A percentile compares a stretch with the other conserved stretches of the same genome.
Evolutionary conservation across 345 rosid species (phyloP).

Genomic region (Lenwebbia sp.): DNA sequence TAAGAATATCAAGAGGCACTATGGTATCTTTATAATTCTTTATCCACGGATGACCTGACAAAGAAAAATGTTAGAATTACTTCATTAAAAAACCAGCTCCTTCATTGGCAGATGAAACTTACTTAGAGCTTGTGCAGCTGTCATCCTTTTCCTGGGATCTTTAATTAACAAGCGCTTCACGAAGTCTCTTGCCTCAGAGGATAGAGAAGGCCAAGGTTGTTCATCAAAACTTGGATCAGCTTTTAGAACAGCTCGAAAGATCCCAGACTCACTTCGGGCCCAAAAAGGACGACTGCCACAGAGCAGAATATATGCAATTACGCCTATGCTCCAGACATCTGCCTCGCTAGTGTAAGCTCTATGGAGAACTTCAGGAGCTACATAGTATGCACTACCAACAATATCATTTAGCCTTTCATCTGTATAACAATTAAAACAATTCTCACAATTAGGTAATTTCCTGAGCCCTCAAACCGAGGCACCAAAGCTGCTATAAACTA

Average conservation of each 20-base stretch:
- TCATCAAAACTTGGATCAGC: constrained; percentile 93
- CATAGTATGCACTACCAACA: constrained; percentile 94
- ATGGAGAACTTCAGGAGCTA: constrained; percentile 96
- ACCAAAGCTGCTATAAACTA: not conserved
- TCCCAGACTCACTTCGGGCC: constrained; percentile 94
- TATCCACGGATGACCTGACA: constrained; percentile 93
- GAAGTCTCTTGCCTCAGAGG: constrained; percentile 85
- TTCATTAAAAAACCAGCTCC: not conserved
- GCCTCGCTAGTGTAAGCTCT: constrained; percentile 89
- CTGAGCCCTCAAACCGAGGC: not conserved
- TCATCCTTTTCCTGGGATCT: constrained; percentile 92
- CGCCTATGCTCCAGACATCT: constrained; percentile 97
- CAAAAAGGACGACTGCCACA: constrained; percentile 99
- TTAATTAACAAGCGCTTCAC: constrained; percentile 75
- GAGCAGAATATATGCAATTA: constrained; percentile 80
- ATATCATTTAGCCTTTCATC: constrained; percentile 96
- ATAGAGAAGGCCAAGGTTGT: constrained; percentile 81
- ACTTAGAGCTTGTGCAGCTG: constrained; percentile 97
- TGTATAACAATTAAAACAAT: constrained; percentile 13
- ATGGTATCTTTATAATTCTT: constrained; percentile 39
- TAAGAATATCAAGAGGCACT: constrained; percentile 61
- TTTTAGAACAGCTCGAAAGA: constrained; percentile 86
- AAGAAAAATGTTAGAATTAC: constrained; percentile 1
- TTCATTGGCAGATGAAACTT: constrained; percentile 14
- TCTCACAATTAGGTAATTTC: not conserved